phyloP scores from a whole-genome alignment of 495 filamentous ascomycete species.

The Bacidia rubella region DNA sequence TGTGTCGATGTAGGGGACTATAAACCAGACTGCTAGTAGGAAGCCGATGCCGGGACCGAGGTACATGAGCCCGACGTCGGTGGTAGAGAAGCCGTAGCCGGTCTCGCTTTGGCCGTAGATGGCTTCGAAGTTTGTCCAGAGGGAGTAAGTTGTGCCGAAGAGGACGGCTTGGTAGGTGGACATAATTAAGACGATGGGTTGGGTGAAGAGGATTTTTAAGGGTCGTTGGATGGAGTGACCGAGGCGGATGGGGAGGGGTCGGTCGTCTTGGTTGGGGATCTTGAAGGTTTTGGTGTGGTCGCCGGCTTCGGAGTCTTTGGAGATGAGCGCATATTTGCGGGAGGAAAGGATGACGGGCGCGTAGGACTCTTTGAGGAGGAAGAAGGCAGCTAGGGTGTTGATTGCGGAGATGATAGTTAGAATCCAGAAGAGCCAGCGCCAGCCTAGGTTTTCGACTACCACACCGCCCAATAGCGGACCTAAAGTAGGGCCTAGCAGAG shows the following conservation, averaged over 20 bases:
- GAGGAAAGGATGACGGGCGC: conserved; percentile 27
- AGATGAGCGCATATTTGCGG: conserved; percentile 12
- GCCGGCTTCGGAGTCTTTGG: background rate
- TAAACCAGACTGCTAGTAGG: conserved; percentile 25
- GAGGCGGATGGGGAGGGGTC: conserved; percentile 13
- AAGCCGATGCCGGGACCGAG: conserved; percentile 50
- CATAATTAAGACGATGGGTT: conserved; percentile 46
- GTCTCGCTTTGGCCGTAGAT: conserved; percentile 28
- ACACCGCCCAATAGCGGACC: conserved; percentile 57
- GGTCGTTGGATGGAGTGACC: conserved; percentile 31
- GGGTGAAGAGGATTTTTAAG: conserved; percentile 42
- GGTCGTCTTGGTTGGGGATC: conserved; percentile 17
- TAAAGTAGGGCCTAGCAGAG: conserved; percentile 24
- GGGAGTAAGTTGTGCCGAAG: conserved; percentile 45
- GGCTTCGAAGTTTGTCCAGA: conserved; percentile 46
- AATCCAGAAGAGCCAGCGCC: conserved; percentile 77
- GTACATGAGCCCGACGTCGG: conserved; percentile 43
- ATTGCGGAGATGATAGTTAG: conserved; percentile 50
- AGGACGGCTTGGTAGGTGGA: conserved; percentile 45
- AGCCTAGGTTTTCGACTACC: conserved; percentile 57
- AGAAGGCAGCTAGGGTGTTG: conserved; percentile 33
- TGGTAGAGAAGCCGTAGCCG: conserved; percentile 33
- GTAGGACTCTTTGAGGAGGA: conserved; percentile 61
- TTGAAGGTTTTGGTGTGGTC: conserved; percentile 9
- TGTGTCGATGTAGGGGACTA: conserved; percentile 28